Evolutionary conservation across 1,284 basidiomycete species (phyloP).

Genomic region (Peniophora sp.): DNA sequence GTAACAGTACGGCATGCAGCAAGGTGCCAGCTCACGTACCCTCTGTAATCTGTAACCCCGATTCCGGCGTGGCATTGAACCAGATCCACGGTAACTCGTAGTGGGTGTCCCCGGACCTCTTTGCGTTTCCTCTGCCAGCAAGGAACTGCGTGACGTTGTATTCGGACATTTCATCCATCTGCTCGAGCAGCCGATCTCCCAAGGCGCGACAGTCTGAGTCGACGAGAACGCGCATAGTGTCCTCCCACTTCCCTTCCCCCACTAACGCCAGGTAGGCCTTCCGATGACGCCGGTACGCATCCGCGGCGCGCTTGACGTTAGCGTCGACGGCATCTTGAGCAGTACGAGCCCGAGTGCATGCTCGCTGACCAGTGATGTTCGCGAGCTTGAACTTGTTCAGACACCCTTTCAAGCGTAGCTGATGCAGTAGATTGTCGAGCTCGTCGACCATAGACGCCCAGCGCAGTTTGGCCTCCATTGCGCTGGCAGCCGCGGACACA

Average conservation of each 20-base stretch:
- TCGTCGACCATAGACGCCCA: not conserved
- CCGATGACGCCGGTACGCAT: not conserved
- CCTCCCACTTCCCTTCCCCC: not conserved
- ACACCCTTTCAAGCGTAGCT: not conserved
- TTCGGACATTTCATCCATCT: too few species aligned
- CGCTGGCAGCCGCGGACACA: not conserved
- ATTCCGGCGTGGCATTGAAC: too few species aligned
- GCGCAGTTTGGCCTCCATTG: not conserved
- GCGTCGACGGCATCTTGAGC: not conserved
- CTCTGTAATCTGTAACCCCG: too few species aligned
- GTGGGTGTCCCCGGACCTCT: too few species aligned
- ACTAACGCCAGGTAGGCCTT: not conserved
- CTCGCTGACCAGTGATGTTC: not conserved
- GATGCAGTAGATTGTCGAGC: not conserved
- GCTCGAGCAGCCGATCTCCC: too few species aligned
- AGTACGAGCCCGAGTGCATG: not conserved
- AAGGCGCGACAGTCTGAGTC: too few species aligned
- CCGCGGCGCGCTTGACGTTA: not conserved
- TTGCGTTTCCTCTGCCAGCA: too few species aligned
- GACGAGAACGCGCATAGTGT: not conserved
- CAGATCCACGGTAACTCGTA: too few species aligned
- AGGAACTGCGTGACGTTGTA: too few species aligned
- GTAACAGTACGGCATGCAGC: too few species aligned
- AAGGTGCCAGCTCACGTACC: too few species aligned
- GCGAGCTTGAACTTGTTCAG: not conserved